Evolutionary conservation across 768 basidiomycete genomes (phyloP).

Genomic region (Lentinula sp.): DNA sequence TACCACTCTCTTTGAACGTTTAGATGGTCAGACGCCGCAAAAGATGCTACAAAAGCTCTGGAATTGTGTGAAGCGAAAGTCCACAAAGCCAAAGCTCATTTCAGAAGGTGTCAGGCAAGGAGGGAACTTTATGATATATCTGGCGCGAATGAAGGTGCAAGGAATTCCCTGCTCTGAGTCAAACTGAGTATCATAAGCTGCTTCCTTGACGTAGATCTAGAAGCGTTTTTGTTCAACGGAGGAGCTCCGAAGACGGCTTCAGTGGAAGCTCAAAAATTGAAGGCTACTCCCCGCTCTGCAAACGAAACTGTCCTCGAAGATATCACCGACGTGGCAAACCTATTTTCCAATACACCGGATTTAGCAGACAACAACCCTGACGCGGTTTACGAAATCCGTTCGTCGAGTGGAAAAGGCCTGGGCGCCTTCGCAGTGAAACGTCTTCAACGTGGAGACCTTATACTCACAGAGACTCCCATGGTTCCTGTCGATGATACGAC

Average conservation of each 20-base stretch:
- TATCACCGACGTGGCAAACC: neutral
- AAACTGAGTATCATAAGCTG: neutral
- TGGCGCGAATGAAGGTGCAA: neutral
- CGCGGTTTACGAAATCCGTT: neutral
- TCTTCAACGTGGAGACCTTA: slow-evolving; percentile 15
- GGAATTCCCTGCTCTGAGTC: neutral
- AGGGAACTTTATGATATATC: neutral
- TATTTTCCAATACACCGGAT: neutral
- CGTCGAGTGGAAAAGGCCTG: slow-evolving; percentile 3
- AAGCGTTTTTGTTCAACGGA: neutral
- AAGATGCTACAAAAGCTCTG: neutral
- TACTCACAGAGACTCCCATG: slow-evolving; percentile 11
- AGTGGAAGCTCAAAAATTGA: neutral
- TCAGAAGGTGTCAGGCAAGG: neutral
- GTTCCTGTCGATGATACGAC: neutral
- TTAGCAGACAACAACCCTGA: neutral
- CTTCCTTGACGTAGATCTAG: neutral
- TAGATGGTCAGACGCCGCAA: neutral
- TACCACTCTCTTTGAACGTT: neutral
- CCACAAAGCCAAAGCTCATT: neutral
- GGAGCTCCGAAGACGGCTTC: neutral
- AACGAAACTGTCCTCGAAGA: neutral
- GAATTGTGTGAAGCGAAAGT: neutral
- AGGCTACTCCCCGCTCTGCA: neutral
- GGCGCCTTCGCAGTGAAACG: slow-evolving; percentile 13